Base-by-base conservation (phyloP, 2,329 filamentous ascomycete species). In the Aspergillus hortae region DNA sequence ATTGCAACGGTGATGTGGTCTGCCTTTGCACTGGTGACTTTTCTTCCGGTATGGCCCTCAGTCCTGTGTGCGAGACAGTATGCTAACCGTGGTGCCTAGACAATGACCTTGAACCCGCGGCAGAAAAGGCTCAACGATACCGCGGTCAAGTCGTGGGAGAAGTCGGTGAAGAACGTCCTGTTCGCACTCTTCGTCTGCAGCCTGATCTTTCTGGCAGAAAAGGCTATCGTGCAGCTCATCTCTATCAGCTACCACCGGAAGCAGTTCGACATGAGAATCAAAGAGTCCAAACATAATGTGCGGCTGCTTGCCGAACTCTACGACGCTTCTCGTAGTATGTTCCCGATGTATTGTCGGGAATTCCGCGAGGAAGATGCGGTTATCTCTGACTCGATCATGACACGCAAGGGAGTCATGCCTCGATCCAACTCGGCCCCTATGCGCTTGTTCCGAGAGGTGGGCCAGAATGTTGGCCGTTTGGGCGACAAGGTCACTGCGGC, bases 401-500 rank as follows among this genome's bases (percentile, higher is more conserved):
- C 49, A 2, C 30, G 14, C 25, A 51, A 51, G 21, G n/a, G 4
- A 6, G 25, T 72, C 38, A 76, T 78, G 66, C 72, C 68, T 23
- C 74, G 73, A 33, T 80, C 79, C 3, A 88, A 87, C 42, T 84
- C 80, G 5, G 89, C 88, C 2, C 92, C 92, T 0, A 85, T 95
- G 80, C 85, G 83, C 56, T 72, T 96, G 14, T 85, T 97, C 46
- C 79, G 80, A 27, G 84, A 87, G 43, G 86, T 90, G 46, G 88
- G 89, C 25, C 79, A 80, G 35, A 85, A 87, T 50, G 86, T 90
- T 46, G 88, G 89, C 38, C 85, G 91, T 19, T 79, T 96, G 49
- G 92, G 92, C 63, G 92, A 95, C 77, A 96, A 96, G 74, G 85
- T 97, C 56, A 96, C 92, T 0, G 92, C 90, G 1, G 89, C 87